Conservation (phyloP, 129 eudicot species). For the Cynara cardunculus region DNA sequence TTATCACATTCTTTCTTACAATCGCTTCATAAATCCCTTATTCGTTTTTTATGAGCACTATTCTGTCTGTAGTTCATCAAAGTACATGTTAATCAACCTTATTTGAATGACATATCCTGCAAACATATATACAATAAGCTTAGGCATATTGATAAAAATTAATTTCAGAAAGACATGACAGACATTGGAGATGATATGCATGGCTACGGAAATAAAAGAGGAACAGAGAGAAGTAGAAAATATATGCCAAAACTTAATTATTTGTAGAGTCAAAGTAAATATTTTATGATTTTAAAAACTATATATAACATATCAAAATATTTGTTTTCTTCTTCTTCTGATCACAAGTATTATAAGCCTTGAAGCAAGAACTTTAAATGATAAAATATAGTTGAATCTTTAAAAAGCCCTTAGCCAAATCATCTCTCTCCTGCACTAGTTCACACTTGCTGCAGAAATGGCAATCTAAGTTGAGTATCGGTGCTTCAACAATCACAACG, state of each 20-base stretch:
- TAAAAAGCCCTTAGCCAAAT: neutral
- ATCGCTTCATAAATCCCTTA: neutral
- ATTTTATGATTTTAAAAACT: neutral
- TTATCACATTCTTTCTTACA: neutral
- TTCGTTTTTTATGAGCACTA: neutral
- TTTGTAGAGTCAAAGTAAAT: neutral
- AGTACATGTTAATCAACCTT: neutral
- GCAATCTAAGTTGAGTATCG: neutral
- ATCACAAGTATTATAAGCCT: neutral
- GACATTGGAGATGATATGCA: neutral
- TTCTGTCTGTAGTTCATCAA: neutral
- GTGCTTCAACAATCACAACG: neutral
- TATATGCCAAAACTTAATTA: neutral
- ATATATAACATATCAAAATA: neutral
- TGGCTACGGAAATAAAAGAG: neutral
- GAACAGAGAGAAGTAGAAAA: neutral
- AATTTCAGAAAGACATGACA: neutral
- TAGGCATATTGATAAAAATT: neutral
- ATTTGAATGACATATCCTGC: neutral
- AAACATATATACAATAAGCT: neutral
- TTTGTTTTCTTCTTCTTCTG: neutral
- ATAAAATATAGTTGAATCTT: neutral
- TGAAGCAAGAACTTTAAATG: neutral
- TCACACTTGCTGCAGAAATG: neutral
- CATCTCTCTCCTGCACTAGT: neutral